A percentile compares a stretch with the other conserved stretches of the same genome.
These are phyloP conservation scores for Achaetomiella virescens DNA, from an alignment of 495 filamentous ascomycete genomes.

Conservation along the genomic window DNA sequence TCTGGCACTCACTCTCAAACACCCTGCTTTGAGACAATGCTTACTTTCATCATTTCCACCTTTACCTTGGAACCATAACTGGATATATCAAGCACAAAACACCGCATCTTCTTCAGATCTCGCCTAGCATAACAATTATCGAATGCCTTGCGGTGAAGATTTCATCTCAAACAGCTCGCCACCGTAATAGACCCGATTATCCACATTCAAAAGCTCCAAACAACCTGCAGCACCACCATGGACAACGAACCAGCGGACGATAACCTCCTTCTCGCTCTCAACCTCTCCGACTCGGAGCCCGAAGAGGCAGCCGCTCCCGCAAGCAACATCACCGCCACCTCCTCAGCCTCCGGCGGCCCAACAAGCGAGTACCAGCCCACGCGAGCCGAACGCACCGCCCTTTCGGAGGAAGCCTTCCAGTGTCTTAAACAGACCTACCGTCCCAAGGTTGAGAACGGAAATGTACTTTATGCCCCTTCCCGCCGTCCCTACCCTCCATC, in stretches of 20 bases:
- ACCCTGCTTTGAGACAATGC: too few species aligned
- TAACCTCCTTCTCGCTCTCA: constrained; percentile 36
- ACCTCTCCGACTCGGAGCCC: constrained; percentile 36
- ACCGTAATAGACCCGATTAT: not conserved
- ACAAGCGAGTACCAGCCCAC: constrained; percentile 12
- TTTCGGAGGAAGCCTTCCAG: constrained; percentile 40
- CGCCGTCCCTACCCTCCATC: not conserved
- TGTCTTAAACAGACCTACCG: constrained; percentile 31
- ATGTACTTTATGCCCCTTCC: constrained; percentile 23
- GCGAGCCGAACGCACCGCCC: constrained; percentile 34
- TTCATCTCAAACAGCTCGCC: not conserved
- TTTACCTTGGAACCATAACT: too few species aligned
- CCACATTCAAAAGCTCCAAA: not conserved
- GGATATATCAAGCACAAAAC: too few species aligned
- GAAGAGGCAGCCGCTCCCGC: constrained; percentile 11
- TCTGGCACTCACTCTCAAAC: not conserved
- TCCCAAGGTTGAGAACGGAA: constrained; percentile 42
- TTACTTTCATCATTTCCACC: too few species aligned
- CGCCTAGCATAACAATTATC: too few species aligned
- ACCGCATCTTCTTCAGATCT: too few species aligned
- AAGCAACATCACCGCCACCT: constrained; percentile 2
- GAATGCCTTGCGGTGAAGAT: too few species aligned
- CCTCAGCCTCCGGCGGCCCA: not conserved
- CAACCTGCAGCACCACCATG: constrained; percentile 4
- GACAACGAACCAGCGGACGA: constrained; percentile 19